A percentile compares a stretch with the other conserved stretches of the same genome.
Conservation (phyloP, 495 filamentous ascomycete genomes). For the Chaetomium tenue region DNA sequence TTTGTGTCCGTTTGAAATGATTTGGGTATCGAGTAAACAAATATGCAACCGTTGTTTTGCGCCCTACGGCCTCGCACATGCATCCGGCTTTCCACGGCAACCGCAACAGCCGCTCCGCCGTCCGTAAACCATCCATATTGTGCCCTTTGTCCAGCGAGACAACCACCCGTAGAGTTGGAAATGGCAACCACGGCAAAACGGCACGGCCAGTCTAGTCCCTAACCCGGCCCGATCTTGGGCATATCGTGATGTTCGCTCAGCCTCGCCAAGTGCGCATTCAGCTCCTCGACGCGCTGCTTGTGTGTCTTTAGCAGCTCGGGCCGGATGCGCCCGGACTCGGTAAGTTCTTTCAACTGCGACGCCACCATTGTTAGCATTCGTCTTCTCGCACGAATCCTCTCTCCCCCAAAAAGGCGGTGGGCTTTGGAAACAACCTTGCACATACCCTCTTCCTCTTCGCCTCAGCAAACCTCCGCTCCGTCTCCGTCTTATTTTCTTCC, state of each 20-base stretch:
- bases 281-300: slow-evolving; percentile 92
- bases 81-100: neutral
- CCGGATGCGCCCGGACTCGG: slow-evolving; percentile 44
- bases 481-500: slow-evolving; percentile 68
- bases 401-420: neutral
- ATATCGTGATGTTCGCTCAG: slow-evolving; percentile 98
- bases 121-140: too few relatives aligned
- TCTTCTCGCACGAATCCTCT: neutral
- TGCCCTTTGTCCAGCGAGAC: too few relatives aligned
- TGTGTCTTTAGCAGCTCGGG: slow-evolving; percentile 87
- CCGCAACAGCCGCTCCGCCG: too few relatives aligned
- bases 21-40: slow-evolving; percentile 8
- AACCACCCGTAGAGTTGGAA: neutral
- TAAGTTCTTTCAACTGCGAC: slow-evolving; percentile 64
- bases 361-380: neutral
- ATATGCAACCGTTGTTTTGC: neutral
- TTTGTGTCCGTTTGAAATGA: neutral
- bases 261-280: slow-evolving; percentile 88
- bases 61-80: neutral
- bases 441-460: slow-evolving; percentile 72
- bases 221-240: slow-evolving; percentile 79
- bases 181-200: neutral
- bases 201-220: slow-evolving; percentile 22
- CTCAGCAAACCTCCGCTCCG: slow-evolving; percentile 79
- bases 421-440: slow-evolving; percentile 16